Evolutionary conservation across 257 asterid species (phyloP).

Genomic region (Scutellaria barbata): DNA sequence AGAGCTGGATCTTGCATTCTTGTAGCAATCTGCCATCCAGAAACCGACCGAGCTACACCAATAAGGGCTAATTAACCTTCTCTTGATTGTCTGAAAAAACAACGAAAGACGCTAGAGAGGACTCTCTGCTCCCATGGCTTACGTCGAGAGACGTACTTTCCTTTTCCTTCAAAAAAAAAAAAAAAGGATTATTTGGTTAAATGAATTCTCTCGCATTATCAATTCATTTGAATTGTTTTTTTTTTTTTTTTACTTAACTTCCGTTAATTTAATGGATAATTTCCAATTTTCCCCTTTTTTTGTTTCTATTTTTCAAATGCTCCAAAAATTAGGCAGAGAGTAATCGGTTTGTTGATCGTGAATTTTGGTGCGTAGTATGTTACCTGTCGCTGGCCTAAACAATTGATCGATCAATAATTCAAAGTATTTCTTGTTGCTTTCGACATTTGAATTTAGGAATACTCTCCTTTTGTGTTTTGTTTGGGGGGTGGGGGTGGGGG

Average conservation of each 20-base stretch:
- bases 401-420: constrained; percentile 24
- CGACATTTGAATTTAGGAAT: constrained; percentile 13
- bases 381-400: too few relatives aligned
- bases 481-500: too few relatives aligned
- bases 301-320: constrained; percentile 1
- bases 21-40: too few relatives aligned
- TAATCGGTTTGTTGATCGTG: constrained; percentile 7
- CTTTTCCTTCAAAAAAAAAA: background rate
- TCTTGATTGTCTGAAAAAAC: constrained; percentile 9
- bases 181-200: too few relatives aligned
- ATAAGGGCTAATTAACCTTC: too few relatives aligned
- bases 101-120: constrained; percentile 37
- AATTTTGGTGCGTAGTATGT: background rate
- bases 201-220: background rate
- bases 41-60: too few relatives aligned
- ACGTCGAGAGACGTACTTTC: constrained; percentile 70
- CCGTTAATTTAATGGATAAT: background rate
- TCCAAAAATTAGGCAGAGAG: background rate
- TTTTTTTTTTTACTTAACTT: background rate
- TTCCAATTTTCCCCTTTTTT: background rate
- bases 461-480: too few relatives aligned
- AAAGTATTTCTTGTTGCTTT: background rate
- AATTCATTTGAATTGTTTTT: background rate
- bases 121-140: constrained; percentile 60
- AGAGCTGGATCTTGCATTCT: too few relatives aligned